These are phyloP conservation scores for Fennellomyces sp. DNA, from an alignment of 371 early-diverging fungal species.

Conservation along the genomic window DNA sequence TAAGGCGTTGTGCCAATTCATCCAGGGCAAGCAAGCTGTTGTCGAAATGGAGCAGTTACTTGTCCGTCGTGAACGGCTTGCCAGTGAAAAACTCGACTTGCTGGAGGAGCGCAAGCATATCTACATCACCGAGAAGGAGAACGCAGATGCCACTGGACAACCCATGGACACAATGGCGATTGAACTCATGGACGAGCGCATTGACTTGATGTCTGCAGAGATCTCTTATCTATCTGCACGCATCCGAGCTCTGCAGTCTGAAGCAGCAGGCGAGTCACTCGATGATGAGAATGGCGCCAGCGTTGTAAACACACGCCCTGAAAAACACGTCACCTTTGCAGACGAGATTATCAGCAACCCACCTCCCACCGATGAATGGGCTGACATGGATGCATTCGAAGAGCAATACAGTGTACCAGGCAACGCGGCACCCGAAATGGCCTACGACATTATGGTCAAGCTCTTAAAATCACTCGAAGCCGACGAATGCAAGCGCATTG, in stretches of 20 bases:
- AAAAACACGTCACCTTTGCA: slow-evolving; percentile 46
- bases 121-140: slow-evolving; percentile 63
- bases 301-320: slow-evolving; percentile 8
- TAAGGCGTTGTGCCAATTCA: slow-evolving; percentile 54
- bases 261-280: slow-evolving; percentile 62
- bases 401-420: slow-evolving; percentile 56
- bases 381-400: slow-evolving; percentile 58
- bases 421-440: slow-evolving; percentile 61
- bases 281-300: slow-evolving; percentile 38
- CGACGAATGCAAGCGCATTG: slow-evolving; percentile 70
- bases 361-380: slow-evolving; percentile 40
- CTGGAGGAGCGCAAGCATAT: slow-evolving; percentile 72
- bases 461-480: slow-evolving; percentile 71
- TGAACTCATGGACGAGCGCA: slow-evolving; percentile 79
- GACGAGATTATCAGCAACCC: slow-evolving; percentile 48
- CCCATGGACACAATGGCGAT: slow-evolving; percentile 58
- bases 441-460: slow-evolving; percentile 65
- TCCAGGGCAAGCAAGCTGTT: slow-evolving; percentile 55
- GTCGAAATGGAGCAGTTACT: slow-evolving; percentile 55
- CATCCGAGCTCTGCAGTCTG: slow-evolving; percentile 71
- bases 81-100: slow-evolving; percentile 72
- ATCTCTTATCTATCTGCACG: slow-evolving; percentile 75
- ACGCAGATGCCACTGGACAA: slow-evolving; percentile 51
- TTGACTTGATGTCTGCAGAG: slow-evolving; percentile 85
- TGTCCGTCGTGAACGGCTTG: slow-evolving; percentile 60